Base-by-base conservation (phyloP, 495 filamentous ascomycete species). In the Jackrogersella minutella region DNA sequence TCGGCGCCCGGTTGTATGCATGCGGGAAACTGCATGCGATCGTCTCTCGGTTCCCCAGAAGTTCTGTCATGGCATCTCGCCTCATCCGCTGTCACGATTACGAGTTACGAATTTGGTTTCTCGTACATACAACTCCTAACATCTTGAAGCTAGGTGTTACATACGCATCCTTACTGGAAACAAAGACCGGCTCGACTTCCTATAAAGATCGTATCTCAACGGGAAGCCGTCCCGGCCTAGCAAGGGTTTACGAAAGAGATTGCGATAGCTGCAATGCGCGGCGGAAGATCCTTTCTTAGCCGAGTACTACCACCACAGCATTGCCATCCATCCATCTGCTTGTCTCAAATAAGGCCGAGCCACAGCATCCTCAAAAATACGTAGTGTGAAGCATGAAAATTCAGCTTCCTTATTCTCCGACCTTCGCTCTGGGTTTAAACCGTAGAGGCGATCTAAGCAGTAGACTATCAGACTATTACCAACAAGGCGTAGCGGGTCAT, bases 181-280 rank as follows among this genome's bases (percentile, higher is more conserved):
- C n/a, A 40, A 41, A 43, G n/a, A 10, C 58, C 64, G 52, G 64
- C 37, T 51, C 36, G 21, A 46, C 41, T 21, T 62, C 19, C 57
- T 52, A n/a, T 19, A 46, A 58, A 36, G 64, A 56, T 36, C 9
- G 19, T 34, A 31, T 43, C 57, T 43, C 3, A 39, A 67, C 57
- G 44, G 56, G 51, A 57, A 67, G 57, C 19, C 16, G 62, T 62
- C 64, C 44, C 52, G 58, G 52, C 37, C 51, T 22, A 30, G 30
- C 34, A 52, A 41, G 52, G 50, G 41, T 22, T 44, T 54, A 31
- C 28, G 22, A 16, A 41, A 31, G 24, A 24, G 37, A 59, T 66
- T 60, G 17, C 19, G 5, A 54, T 57, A 30, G 44, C 30, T 46
- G 31, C 30, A 33, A 62, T 26, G 39, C 33, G 10, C 10, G 19